Evolutionary conservation across 495 filamentous ascomycete species (phyloP), one percentile per base, ranked within the genome.

Genomic region (Penicillium tannophilum): DNA sequence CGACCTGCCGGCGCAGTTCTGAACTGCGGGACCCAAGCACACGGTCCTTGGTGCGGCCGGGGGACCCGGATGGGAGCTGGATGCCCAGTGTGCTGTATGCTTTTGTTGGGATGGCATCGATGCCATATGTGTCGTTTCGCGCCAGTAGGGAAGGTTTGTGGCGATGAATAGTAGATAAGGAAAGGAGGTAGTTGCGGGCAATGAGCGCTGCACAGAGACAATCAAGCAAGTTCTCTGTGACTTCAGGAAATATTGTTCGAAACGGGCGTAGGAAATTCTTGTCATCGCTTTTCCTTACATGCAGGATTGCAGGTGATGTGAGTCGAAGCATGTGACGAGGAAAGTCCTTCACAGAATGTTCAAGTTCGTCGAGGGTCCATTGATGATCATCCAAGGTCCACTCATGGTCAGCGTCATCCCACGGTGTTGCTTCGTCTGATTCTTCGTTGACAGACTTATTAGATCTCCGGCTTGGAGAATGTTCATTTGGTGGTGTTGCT

Each of bases 201-300:
- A 88, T 75, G 20, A 89, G 62, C 41, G 86, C 80, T 2, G 86
- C 85, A 56, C 87, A 88, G n/a, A 89, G 77, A 6, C 83, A 78
- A 47, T 87, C 82, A 30, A 85, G 80, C 5, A 86, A 67, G 54
- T 77, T 79, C 51, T 86, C 79, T 6, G 81, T 72, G 23, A 78
- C 81, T 8, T 75, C 55, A 0, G 83, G 82, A 54, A 88, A 89
- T 23, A 88, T 84, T 17, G 76, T 79, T 24, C 79, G 76, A 60
- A 89, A 82, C 6, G 80, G 78, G 3, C 71, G 72, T 3, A 73
- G 36, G 3, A 77, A 61, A 12, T 64, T 60, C 54, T 71, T 72
- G 58, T 79, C 76, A 26, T 76, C 68, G 28, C 63, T 76, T 28
- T 73, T 63, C n/a, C 73, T 66, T 4, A 80, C 58, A 54, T 75